A percentile compares a stretch with the other conserved stretches of the same genome.
Conservation (phyloP, 192 early-diverging fungal species). For the Endogone sp. region DNA sequence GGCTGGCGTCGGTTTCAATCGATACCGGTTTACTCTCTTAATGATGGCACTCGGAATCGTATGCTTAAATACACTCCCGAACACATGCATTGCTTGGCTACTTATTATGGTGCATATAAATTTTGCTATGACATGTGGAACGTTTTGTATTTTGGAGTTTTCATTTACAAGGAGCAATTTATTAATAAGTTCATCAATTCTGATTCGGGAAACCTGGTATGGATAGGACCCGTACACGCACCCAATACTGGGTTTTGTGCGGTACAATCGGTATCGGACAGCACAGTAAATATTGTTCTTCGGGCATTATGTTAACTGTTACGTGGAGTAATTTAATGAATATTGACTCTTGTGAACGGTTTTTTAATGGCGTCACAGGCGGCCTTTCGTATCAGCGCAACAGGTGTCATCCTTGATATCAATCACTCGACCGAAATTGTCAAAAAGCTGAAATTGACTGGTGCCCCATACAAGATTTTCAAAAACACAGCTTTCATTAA, state of each 20-base stretch:
- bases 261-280: constrained; percentile 68
- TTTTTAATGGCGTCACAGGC: constrained; percentile 16
- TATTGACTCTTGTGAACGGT: too few relatives aligned
- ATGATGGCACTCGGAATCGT: constrained; percentile 89
- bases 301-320: neutral
- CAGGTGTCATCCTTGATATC: constrained; percentile 92
- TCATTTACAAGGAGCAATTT: neutral
- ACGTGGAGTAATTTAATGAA: too few relatives aligned
- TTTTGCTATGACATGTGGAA: neutral
- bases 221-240: constrained; percentile 79
- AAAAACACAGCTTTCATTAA: constrained; percentile 97
- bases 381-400: constrained; percentile 92
- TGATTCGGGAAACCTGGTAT: neutral
- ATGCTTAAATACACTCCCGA: constrained; percentile 99
- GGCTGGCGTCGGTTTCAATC: constrained; percentile 99
- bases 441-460: constrained; percentile 99
- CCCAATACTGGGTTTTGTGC: constrained; percentile 98
- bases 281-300: constrained; percentile 26
- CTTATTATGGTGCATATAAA: constrained; percentile 67
- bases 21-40: constrained; percentile 89
- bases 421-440: constrained; percentile 92
- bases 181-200: neutral
- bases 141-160: neutral
- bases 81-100: constrained; percentile 99
- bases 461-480: constrained; percentile 90